Base-by-base conservation (phyloP, 2,329 filamentous ascomycete genomes). In the Hypoxylon sp. region DNA sequence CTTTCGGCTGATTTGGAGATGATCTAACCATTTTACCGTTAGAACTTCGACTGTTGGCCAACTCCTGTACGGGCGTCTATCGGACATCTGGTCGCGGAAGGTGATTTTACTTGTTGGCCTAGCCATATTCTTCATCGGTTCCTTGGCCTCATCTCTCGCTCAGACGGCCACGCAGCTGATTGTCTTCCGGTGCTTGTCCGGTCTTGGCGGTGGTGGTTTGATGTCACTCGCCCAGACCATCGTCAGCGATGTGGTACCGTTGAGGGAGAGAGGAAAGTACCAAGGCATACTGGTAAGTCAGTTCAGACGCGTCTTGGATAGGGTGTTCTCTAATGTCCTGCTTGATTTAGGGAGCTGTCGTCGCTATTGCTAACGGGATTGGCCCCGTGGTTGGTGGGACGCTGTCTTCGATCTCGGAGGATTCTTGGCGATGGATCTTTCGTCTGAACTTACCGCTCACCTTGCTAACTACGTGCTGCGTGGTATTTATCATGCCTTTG, bases 401-500 rank as follows among this genome's bases (percentile, higher is more conserved):
- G 0, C 68, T 84, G 2, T 77, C 81, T 0, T 79, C 79, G 1
- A 74, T 73, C 15, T 77, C 75, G 0, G 48, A 67, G 3, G 76
- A 80, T 31, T 80, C 78, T 2, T 83, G 80, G 77, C 74, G 81
- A 23, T 83, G 81, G 79, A 82, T 83, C 48, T 83, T 83, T 58
- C 75, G 80, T 4, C 67, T 86, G 23, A 85, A 84, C 38, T 66
- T 85, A 4, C 83, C 82, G 0, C 68, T 85, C 18, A 82, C 81
- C 0, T 72, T 75, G 0, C 54, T 84, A 0, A 78, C 79, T 0
- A 81, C 79, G 0, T 37, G 75, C 0, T 76, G 75, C 24, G 79
- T 83, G 9, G 51, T 84, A 0, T 83, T 83, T 64, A 81, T 83
- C 63, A 84, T 85, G 82, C 83, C 82, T 0, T 63, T 85, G 35